Base-by-base conservation (phyloP, 192 early-diverging fungal genomes). In the Haplosporangium gracile region DNA sequence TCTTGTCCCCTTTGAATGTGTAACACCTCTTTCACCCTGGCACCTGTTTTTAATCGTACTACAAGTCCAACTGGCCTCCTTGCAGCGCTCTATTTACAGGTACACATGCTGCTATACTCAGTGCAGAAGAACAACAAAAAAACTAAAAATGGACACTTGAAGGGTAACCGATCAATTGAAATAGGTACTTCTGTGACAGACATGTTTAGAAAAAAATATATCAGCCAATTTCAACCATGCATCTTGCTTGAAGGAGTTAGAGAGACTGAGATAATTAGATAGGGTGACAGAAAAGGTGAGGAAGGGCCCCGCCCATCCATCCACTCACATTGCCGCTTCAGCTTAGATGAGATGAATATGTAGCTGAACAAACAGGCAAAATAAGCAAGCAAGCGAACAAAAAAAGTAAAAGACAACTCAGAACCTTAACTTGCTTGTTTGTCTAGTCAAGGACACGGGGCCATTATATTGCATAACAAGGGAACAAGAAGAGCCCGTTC, bases 391-490 rank as follows among this genome's bases (percentile, higher is more conserved):
- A 60, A n/a, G n/a, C 13, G 32, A 32, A 65, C 7, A 13, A 65
- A 9, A 29, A 4, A 10, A 4, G 32, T 7, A 65, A 32, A 32
- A 65, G 13, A 29, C 60, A 32, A 13, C 60, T 65, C 60, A 65
- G 60, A 65, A 65, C 26, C 24, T 65, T 29, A 65, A 32, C 26
- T 10, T 65, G 11, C 29, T 32, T 65, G 60, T 32, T 34, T 65
- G 60, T 32, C 60, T 65, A 65, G 60, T 65, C 60, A 65, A 29
- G 29, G 49, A 51, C 49, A 51, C 49, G 49, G 60, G 60, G 60
- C 55, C 24, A 57, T 26, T 9, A n/a, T 29, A 15, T 65, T 32
- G n/a, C n/a, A 57, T 2, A 57, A 57, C 8, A 57, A 32, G 26
- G 60, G 26, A 29, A 29, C 49, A 51, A 65, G 57, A 57, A 29